Evolutionary conservation across 805 yeast genomes (phyloP).

Genomic region (Candida quercuum): DNA sequence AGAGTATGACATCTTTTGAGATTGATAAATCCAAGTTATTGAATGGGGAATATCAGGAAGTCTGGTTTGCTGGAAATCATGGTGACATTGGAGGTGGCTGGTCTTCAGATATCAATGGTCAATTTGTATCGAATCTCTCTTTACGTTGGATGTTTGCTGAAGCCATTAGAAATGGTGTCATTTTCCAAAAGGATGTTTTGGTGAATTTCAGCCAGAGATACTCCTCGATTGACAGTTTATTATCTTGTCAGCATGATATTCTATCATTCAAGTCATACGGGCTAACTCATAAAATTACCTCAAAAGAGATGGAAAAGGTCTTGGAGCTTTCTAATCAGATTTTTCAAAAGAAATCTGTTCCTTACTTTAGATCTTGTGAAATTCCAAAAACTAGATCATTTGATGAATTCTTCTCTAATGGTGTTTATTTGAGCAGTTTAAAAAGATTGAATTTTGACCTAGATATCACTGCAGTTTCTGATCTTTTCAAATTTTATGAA

Average conservation of each 20-base stretch:
- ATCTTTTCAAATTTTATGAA: slow-evolving; percentile 9
- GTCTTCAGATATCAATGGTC: slow-evolving; percentile 40
- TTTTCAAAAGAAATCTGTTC: slow-evolving; percentile 5
- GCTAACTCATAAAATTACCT: slow-evolving; percentile 11
- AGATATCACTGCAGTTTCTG: slow-evolving; percentile 1
- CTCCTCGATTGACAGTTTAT: slow-evolving; percentile 34
- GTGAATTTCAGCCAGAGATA: slow-evolving; percentile 34
- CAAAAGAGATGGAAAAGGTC: slow-evolving; percentile 6
- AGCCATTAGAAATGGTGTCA: slow-evolving; percentile 45
- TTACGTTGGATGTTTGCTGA: slow-evolving; percentile 58
- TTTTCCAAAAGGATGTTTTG: slow-evolving; percentile 36
- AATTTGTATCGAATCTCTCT: slow-evolving; percentile 43
- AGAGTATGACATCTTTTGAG: slow-evolving; percentile 7
- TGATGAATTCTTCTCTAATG: slow-evolving; percentile 12
- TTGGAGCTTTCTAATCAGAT: slow-evolving; percentile 8
- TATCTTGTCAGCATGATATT: slow-evolving; percentile 50
- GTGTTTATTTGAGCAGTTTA: slow-evolving; percentile 13
- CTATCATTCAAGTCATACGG: slow-evolving; percentile 25
- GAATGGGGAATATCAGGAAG: slow-evolving; percentile 38
- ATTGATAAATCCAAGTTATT: slow-evolving; percentile 21
- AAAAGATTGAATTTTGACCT: slow-evolving; percentile 11
- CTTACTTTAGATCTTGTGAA: slow-evolving; percentile 17
- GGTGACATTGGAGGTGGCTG: slow-evolving; percentile 70
- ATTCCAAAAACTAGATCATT: slow-evolving; percentile 5
- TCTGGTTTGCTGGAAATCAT: slow-evolving; percentile 70